Percentiles rank a stretch among this genome's conserved stretches.
Evolutionary conservation across 306 rosid species (phyloP).

Genomic region (Sphenostylis stenocarpa): DNA sequence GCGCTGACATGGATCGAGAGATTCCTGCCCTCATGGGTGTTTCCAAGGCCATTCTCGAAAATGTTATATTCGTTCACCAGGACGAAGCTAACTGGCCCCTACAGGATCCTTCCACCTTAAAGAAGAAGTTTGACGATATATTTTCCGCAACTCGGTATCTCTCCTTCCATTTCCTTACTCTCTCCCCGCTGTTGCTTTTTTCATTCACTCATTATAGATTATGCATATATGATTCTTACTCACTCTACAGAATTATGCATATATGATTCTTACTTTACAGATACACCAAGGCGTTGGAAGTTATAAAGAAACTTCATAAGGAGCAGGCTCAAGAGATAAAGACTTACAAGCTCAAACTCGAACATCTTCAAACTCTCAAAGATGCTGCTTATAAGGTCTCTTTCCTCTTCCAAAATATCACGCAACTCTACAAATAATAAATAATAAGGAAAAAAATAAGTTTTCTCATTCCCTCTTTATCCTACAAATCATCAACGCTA

Average conservation of each 20-base stretch:
- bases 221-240: not conserved
- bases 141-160: constrained; percentile 90
- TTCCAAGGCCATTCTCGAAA: constrained; percentile 91
- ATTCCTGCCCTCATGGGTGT: constrained; percentile 96
- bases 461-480: not conserved
- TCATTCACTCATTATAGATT: not conserved
- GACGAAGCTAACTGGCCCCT: constrained; percentile 99
- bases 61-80: constrained; percentile 92
- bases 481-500: not conserved
- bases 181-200: not conserved
- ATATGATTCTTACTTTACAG: no score
- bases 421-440: not conserved
- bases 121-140: constrained; percentile 94
- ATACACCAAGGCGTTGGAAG: constrained; percentile 94
- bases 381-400: constrained; percentile 87
- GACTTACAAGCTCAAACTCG: constrained; percentile 81
- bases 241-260: no score
- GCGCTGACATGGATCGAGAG: constrained; percentile 95
- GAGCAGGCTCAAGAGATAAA: constrained; percentile 91
- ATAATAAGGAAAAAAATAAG: no score
- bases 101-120: constrained; percentile 92
- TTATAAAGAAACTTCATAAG: constrained; percentile 89
- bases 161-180: not conserved
- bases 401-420: constrained; percentile 10
- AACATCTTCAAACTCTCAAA: constrained; percentile 83